Conservation (phyloP, 176 grass and related monocot genomes). For the Aegilops longissima region DNA sequence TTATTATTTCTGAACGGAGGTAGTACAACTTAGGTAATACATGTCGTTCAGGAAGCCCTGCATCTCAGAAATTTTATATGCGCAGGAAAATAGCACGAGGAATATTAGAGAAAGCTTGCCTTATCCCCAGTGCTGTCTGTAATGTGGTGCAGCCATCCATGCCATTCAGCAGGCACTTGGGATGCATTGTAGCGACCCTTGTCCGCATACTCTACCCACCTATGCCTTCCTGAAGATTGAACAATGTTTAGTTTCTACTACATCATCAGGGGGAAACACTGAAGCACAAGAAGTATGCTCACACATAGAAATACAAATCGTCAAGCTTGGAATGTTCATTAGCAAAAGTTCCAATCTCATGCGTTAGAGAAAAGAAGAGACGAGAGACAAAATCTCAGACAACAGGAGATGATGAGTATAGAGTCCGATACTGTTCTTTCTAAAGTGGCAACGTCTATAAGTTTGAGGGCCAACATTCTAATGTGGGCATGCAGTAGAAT, state of each 20-base stretch:
- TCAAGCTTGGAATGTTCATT: background rate
- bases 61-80: background rate
- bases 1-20: too few relatives aligned
- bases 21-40: background rate
- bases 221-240: constrained; percentile 67
- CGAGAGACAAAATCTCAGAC: background rate
- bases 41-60: background rate
- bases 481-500: background rate
- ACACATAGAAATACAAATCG: background rate
- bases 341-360: background rate
- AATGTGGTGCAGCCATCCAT: constrained; percentile 86
- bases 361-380: constrained; percentile 2
- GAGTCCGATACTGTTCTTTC: background rate
- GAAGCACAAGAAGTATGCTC: background rate
- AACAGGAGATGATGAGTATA: background rate
- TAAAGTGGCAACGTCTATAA: background rate
- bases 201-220: constrained; percentile 89
- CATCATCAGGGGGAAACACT: background rate
- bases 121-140: constrained; percentile 83
- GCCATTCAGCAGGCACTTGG: constrained; percentile 92
- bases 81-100: background rate
- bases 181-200: constrained; percentile 92
- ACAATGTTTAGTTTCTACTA: constrained; percentile 14
- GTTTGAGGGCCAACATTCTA: background rate
- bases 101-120: constrained; percentile 41